These are phyloP conservation scores for Barbarea vulgaris DNA, from an alignment of 345 rosid species.

Conservation along the genomic window DNA sequence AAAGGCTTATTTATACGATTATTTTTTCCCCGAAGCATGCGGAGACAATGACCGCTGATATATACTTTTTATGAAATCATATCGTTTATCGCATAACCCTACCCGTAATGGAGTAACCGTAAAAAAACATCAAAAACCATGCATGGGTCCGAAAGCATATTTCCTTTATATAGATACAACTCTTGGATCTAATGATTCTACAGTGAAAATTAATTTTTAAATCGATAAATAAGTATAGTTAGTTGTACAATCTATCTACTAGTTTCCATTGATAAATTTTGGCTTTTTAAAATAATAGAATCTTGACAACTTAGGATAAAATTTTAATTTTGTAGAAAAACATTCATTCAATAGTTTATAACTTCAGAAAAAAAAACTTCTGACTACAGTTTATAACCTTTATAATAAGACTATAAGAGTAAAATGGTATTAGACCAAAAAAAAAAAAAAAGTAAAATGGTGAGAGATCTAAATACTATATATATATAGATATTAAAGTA, in stretches of 20 bases:
- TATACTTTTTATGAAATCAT: conserved; percentile 28
- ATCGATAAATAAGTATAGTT: neutral
- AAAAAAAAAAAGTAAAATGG: no score
- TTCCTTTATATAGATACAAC: conserved; percentile 14
- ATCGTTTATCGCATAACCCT: conserved; percentile 29
- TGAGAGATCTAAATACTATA: neutral
- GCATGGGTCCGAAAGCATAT: conserved; percentile 27
- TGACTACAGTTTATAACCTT: neutral
- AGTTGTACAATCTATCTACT: neutral
- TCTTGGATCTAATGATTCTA: conserved; percentile 4
- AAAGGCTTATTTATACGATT: conserved; percentile 36
- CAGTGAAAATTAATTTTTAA: neutral
- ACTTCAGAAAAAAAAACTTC: no score
- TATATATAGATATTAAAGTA: neutral
- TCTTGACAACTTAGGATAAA: neutral
- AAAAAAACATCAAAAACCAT: conserved; percentile 16
- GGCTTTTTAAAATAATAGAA: neutral
- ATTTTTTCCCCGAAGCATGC: conserved; percentile 33
- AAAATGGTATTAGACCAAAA: no score
- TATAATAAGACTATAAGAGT: no score
- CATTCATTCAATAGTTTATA: neutral
- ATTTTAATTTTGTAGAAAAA: neutral
- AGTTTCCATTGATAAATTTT: neutral
- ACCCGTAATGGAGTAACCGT: conserved; percentile 31
- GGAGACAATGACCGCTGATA: conserved; percentile 34